These are phyloP conservation scores for Polyporus arcularius DNA, from an alignment of 768 basidiomycete genomes.

Conservation along the genomic window DNA sequence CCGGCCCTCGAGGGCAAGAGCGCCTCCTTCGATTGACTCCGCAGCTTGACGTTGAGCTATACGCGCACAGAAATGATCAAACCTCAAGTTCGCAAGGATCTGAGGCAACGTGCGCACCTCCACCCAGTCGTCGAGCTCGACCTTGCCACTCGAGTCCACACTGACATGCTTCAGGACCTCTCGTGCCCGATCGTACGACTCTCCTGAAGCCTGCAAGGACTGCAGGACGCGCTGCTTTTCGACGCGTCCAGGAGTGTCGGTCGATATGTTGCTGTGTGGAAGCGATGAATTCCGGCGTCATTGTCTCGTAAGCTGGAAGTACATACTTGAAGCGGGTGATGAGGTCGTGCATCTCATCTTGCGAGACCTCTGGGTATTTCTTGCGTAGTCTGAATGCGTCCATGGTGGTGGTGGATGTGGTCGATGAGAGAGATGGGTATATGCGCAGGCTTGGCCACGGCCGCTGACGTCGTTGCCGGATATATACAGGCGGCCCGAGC, in stretches of 20 bases:
- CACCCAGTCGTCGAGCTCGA: constrained; percentile 98
- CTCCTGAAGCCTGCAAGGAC: constrained; percentile 74
- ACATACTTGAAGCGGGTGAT: constrained; percentile 93
- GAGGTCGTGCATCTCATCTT: constrained; percentile 94
- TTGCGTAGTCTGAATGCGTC: constrained; percentile 85
- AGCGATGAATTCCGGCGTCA: neutral
- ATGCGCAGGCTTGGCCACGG: neutral
- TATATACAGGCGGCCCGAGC: constrained; percentile 18
- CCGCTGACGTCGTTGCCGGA: constrained; percentile 24
- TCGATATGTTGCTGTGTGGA: constrained; percentile 61
- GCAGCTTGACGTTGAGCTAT: constrained; percentile 82
- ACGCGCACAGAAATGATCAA: constrained; percentile 18
- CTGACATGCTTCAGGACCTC: constrained; percentile 93
- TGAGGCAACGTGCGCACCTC: constrained; percentile 59
- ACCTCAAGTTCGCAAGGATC: constrained; percentile 7
- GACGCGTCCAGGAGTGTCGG: constrained; percentile 80
- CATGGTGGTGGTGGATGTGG: constrained; percentile 43
- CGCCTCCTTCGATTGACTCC: constrained; percentile 41
- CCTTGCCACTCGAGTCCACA: constrained; percentile 92
- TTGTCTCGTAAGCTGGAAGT: neutral
- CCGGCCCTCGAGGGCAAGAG: constrained; percentile 70
- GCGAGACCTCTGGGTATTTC: constrained; percentile 88
- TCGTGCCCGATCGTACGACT: constrained; percentile 87
- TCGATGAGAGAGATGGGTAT: constrained; percentile 4
- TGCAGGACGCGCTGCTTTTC: constrained; percentile 83